Base-by-base conservation (phyloP, 225 moss, liverwort and hornwort genomes). In the Physcomitrellopsis africana region DNA sequence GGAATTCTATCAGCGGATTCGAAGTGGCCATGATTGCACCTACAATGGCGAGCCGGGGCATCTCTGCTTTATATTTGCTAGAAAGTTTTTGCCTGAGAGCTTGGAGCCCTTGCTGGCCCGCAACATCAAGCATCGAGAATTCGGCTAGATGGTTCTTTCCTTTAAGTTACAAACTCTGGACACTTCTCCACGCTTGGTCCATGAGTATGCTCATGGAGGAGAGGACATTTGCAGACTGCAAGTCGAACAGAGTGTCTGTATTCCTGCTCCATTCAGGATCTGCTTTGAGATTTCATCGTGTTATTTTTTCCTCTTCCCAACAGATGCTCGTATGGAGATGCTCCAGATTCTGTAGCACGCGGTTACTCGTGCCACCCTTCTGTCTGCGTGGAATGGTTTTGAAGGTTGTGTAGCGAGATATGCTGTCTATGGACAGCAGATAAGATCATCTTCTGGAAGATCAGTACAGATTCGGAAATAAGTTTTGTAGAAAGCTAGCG, bases 21-120 rank as follows among this genome's bases (percentile, higher is more conserved):
- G 82, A 20, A 67, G 72, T 23, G 72, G 80, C 9, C 49, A 32
- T 10, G 44, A 67, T 1, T 90, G 87, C 61, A 77, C 58, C 9
- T 85, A 79, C 58, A 85, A 87, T 58, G 89, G 83, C 15, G 71
- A 82, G 57, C 73, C 76, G 9, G 80, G 79, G 3, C 80, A 80
- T 44, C 60, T 26, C 20, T 90, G 87, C 61, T 90, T 82, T 62
- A 53, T 90, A 65, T 90, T 90, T 61, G 89, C 87, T 15, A 63
- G 89, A 46, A 90, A 90, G 70, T 90, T 90, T 11, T 27, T 87
- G 75, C 83, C 89, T 13, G 73, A 72, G 37, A 85, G 82, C 77
- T 65, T 90, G 81, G 48, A 82, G 75, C 82, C 84, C 37, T 65
- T 90, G 56, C 80, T 72, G 10, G 67, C 72, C 32, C 32, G 32